Evolutionary conservation across 108 stramenopile genomes (phyloP).

Genomic region (Phaeodactylum tricornutum): DNA sequence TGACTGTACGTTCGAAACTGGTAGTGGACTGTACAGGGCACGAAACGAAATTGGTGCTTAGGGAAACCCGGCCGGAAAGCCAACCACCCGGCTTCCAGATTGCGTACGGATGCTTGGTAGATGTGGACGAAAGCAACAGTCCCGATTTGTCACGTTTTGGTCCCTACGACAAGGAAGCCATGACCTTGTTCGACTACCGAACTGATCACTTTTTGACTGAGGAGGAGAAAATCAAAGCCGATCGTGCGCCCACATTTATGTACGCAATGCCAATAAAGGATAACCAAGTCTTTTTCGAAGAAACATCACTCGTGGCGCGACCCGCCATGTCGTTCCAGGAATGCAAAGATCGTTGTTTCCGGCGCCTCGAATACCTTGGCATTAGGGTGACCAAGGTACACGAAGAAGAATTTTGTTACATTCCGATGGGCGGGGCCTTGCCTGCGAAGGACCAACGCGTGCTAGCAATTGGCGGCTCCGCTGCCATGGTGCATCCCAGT

Average conservation of each 20-base stretch:
- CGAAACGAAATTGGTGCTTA: conserved; percentile 74
- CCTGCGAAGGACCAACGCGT: conserved; percentile 83
- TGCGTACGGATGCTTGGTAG: conserved; percentile 83
- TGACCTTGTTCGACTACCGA: conserved; percentile 95
- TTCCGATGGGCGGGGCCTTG: conserved; percentile 92
- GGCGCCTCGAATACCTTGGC: conserved; percentile 73
- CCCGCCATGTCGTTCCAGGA: conserved; percentile 84
- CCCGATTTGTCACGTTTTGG: conserved; percentile 41
- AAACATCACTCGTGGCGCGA: conserved; percentile 89
- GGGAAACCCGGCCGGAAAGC: conserved; percentile 46
- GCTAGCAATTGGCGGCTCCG: conserved; percentile 82
- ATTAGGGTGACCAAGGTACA: conserved; percentile 70
- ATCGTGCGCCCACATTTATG: conserved; percentile 85
- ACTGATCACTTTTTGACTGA: conserved; percentile 71
- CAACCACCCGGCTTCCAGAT: conserved; percentile 86
- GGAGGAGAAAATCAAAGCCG: conserved; percentile 15
- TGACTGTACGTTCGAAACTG: conserved; percentile 64
- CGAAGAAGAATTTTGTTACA: conserved; percentile 95
- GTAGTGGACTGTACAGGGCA: conserved; percentile 89
- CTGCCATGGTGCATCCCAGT: conserved; percentile 89
- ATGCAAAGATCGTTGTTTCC: conserved; percentile 83
- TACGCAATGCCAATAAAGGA: conserved; percentile 91
- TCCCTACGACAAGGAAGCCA: conserved; percentile 89
- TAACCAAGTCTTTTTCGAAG: conserved; percentile 84
- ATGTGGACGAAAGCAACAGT: conserved; percentile 52